A percentile compares a stretch with the other conserved stretches of the same genome.
Conservation (phyloP, 2,329 filamentous ascomycete genomes). For the Cladosporium sphaerospermum region DNA sequence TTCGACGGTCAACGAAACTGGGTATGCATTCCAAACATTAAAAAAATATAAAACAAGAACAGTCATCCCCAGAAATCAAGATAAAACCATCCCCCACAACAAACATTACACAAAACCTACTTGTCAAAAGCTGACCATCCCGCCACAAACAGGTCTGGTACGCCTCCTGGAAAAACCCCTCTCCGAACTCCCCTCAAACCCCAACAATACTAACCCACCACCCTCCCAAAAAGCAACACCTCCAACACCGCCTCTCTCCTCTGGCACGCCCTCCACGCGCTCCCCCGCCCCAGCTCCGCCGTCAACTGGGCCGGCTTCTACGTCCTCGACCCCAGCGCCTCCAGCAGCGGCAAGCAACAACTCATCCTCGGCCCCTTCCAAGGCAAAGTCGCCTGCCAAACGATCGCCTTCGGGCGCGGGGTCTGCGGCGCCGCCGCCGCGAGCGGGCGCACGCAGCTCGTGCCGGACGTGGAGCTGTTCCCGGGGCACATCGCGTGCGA, state of each 20-base stretch:
- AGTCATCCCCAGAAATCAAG: too few relatives aligned
- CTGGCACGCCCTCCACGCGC: slow-evolving; percentile 72
- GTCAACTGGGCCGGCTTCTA: slow-evolving; percentile 85
- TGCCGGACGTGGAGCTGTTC: slow-evolving; percentile 64
- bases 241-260: slow-evolving; percentile 69
- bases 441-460: slow-evolving; percentile 56
- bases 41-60: not conserved
- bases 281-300: slow-evolving; percentile 56
- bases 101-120: too few relatives aligned
- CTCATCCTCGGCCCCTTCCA: slow-evolving; percentile 76
- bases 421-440: slow-evolving; percentile 69
- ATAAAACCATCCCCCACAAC: too few relatives aligned
- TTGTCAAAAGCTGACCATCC: too few relatives aligned
- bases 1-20: slow-evolving; percentile 72
- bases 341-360: slow-evolving; percentile 32
- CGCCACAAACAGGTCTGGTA: slow-evolving; percentile 13
- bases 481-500: slow-evolving; percentile 81
- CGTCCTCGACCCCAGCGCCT: slow-evolving; percentile 48
- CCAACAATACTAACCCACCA: not conserved
- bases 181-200: not conserved
- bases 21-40: slow-evolving; percentile 44
- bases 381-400: slow-evolving; percentile 71
- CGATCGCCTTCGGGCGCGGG: slow-evolving; percentile 64
- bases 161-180: not conserved
- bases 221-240: slow-evolving; percentile 55